Evolutionary conservation across 1,139 yeast species (phyloP).

Genomic region (Eremothecium coryli): DNA sequence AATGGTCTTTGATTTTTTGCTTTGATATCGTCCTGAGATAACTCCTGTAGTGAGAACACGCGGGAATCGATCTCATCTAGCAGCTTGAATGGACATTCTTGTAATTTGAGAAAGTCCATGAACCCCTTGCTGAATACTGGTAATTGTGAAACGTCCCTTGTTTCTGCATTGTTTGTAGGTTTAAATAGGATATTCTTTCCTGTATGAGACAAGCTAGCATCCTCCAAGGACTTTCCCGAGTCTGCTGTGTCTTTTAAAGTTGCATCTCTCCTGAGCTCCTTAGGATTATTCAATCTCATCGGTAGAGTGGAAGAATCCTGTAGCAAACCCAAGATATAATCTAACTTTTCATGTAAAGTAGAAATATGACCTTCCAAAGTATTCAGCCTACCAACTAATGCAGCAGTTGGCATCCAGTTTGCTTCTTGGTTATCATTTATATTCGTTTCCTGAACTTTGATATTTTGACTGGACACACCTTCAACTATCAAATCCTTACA

Average conservation of each 20-base stretch:
- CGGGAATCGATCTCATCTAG: conserved; percentile 37
- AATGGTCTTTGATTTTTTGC: conserved; percentile 32
- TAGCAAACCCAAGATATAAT: conserved; percentile 28
- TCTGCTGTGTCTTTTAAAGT: not conserved
- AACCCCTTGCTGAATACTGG: conserved; percentile 5
- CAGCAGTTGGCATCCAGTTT: too few species aligned
- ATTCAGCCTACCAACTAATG: too few species aligned
- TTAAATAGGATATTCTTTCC: not conserved
- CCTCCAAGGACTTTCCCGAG: not conserved
- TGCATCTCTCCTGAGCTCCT: not conserved
- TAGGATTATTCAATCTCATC: conserved; percentile 6
- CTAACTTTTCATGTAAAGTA: conserved; percentile 22
- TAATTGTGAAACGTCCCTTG: not conserved
- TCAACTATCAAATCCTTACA: too few species aligned
- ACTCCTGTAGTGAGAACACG: conserved; percentile 29
- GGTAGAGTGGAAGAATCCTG: conserved; percentile 14
- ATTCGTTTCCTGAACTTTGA: too few species aligned
- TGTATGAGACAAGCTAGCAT: not conserved
- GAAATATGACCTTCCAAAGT: conserved; percentile 17
- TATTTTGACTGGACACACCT: too few species aligned
- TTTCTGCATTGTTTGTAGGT: too few species aligned
- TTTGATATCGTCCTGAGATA: conserved; percentile 25
- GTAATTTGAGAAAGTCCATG: conserved; percentile 19
- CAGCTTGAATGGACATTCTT: conserved; percentile 34
- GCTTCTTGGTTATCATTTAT: too few species aligned